Evolutionary conservation across 495 filamentous ascomycete species (phyloP).

Genomic region (Saxophila tyrrhenica): DNA sequence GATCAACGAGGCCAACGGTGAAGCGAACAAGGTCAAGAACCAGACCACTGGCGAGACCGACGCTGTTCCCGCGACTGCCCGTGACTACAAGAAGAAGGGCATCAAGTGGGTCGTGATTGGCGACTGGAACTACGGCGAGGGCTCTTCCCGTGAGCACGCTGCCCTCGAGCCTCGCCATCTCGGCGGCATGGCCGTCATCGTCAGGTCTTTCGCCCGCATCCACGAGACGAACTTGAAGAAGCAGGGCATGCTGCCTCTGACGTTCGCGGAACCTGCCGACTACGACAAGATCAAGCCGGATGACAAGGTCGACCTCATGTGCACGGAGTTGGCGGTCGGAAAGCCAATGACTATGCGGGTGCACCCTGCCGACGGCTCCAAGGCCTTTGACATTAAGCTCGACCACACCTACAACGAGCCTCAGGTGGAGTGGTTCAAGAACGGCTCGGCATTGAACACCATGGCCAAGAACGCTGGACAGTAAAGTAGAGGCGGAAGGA

Average conservation of each 20-base stretch:
- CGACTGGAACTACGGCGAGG: slow-evolving; percentile 99
- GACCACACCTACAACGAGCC: slow-evolving; percentile 93
- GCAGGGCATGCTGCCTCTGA: slow-evolving; percentile 98
- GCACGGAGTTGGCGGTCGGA: slow-evolving; percentile 84
- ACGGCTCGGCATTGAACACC: slow-evolving; percentile 91
- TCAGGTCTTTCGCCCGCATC: slow-evolving; percentile 92
- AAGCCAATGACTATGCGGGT: slow-evolving; percentile 87
- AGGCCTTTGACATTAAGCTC: slow-evolving; percentile 69
- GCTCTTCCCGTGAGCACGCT: slow-evolving; percentile 92
- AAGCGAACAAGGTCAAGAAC: slow-evolving; percentile 99
- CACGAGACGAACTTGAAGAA: slow-evolving; percentile 99
- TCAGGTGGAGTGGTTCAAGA: slow-evolving; percentile 97
- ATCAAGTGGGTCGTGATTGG: slow-evolving; percentile 96
- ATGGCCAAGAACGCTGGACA: slow-evolving; percentile 60
- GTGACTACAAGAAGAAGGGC: slow-evolving; percentile 96
- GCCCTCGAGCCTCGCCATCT: slow-evolving; percentile 96
- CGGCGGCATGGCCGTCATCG: slow-evolving; percentile 94
- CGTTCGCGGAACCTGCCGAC: slow-evolving; percentile 86
- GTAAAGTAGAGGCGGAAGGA: not conserved
- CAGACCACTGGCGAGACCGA: slow-evolving; percentile 67
- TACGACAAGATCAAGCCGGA: slow-evolving; percentile 94
- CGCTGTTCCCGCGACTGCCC: slow-evolving; percentile 84
- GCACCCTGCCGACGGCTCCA: slow-evolving; percentile 69
- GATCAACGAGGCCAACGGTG: slow-evolving; percentile 85
- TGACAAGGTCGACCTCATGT: slow-evolving; percentile 81